These are phyloP conservation scores for Clarireedia sp. DNA, from an alignment of 2,329 filamentous ascomycete species.

Conservation along the genomic window DNA sequence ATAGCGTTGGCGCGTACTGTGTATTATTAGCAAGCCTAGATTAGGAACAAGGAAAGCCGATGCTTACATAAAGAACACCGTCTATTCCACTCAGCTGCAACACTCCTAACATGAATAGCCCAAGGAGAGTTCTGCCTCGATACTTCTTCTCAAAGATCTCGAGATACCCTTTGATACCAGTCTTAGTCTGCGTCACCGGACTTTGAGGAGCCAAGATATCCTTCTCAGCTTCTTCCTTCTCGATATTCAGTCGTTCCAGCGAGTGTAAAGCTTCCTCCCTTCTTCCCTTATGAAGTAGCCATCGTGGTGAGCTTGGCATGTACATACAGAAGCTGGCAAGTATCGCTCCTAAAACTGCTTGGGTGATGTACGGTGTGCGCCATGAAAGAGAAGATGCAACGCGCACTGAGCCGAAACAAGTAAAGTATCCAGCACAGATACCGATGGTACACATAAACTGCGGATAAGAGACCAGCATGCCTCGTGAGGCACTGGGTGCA, in stretches of 20 bases:
- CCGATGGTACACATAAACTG: constrained; percentile 44
- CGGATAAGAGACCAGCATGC: constrained; percentile 41
- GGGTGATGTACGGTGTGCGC: constrained; percentile 46
- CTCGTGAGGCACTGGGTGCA: constrained; percentile 29
- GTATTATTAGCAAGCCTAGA: not conserved
- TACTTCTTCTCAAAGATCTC: constrained; percentile 32
- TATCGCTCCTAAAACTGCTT: constrained; percentile 33
- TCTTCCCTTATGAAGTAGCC: constrained; percentile 42
- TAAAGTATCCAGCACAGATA: constrained; percentile 48
- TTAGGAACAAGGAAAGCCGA: not conserved
- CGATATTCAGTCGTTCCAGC: constrained; percentile 23
- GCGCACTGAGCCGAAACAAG: constrained; percentile 45
- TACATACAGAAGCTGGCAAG: constrained; percentile 33
- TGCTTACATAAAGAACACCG: constrained; percentile 46
- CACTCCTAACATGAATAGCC: constrained; percentile 47
- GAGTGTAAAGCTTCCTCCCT: constrained; percentile 36
- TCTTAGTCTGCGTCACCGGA: not conserved
- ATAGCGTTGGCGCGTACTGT: constrained; percentile 51
- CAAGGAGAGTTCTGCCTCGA: constrained; percentile 39
- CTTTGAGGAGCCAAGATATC: not conserved
- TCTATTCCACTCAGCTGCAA: constrained; percentile 53
- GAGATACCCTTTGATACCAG: constrained; percentile 1
- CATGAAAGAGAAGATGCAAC: constrained; percentile 42
- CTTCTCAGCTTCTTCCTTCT: constrained; percentile 15
- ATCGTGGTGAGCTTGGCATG: constrained; percentile 47